phyloP scores from a whole-genome alignment of 1,284 basidiomycete species.

The Coniferiporia weirii region DNA sequence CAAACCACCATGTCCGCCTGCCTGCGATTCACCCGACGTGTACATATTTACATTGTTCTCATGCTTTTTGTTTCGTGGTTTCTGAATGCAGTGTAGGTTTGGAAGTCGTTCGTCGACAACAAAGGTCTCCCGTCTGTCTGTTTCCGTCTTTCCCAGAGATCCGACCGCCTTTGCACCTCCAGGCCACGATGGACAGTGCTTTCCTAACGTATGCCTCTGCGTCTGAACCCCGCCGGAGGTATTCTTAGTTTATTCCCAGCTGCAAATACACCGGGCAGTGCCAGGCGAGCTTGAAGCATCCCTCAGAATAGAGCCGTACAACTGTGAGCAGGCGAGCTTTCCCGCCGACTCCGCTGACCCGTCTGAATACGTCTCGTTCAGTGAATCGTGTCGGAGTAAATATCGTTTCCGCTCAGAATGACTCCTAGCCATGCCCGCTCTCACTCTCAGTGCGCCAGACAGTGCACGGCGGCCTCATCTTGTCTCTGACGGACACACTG shows the following conservation, averaged over 20 bases:
- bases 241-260: constrained; percentile 33
- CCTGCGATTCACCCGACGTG: constrained; percentile 59
- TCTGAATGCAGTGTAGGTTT: constrained; percentile 50
- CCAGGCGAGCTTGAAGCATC: constrained; percentile 65
- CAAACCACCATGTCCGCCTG: constrained; percentile 50
- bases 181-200: constrained; percentile 76
- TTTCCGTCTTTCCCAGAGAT: neutral
- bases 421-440: neutral
- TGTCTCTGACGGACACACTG: constrained; percentile 81
- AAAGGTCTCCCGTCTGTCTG: constrained; percentile 42
- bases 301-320: constrained; percentile 66
- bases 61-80: neutral
- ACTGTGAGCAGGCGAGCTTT: constrained; percentile 42
- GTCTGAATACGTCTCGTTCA: constrained; percentile 22
- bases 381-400: constrained; percentile 73
- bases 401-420: constrained; percentile 3
- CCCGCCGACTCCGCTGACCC: neutral
- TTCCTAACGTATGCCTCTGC: constrained; percentile 56
- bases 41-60: constrained; percentile 21
- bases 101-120: constrained; percentile 73
- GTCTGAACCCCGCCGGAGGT: constrained; percentile 1
- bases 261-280: constrained; percentile 55
- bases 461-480: constrained; percentile 81
- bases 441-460: constrained; percentile 30
- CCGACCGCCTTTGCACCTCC: constrained; percentile 6